These are phyloP conservation scores for Artemisia argyi DNA, from an alignment of 129 eudicot species.

Conservation along the genomic window DNA sequence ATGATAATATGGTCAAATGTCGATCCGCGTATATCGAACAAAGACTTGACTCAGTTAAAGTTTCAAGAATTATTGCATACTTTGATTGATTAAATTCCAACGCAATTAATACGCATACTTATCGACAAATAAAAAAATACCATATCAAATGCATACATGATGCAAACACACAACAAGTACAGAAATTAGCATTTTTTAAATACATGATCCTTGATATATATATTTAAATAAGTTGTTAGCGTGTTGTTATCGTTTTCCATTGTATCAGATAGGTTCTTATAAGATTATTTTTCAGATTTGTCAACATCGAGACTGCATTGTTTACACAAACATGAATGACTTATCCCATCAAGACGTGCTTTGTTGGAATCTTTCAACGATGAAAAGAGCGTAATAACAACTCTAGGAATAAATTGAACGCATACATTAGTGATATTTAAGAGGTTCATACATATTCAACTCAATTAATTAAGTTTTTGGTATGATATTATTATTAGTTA, in stretches of 20 bases:
- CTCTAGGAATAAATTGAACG: constrained; percentile 11
- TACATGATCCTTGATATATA: background rate
- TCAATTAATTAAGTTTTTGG: background rate
- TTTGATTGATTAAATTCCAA: background rate
- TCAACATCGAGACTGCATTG: constrained; percentile 32
- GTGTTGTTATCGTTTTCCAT: constrained; percentile 30
- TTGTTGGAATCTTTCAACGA: constrained; percentile 24
- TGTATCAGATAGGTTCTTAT: constrained; percentile 16
- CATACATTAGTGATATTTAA: background rate
- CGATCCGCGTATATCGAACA: constrained; percentile 15
- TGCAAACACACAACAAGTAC: constrained; percentile 11
- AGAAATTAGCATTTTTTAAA: background rate
- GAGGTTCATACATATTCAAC: background rate
- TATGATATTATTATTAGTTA: background rate
- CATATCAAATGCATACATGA: constrained; percentile 4
- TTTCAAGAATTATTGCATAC: constrained; percentile 21
- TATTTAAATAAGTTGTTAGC: constrained; percentile 19
- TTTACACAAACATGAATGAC: constrained; percentile 14
- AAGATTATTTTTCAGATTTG: constrained; percentile 12
- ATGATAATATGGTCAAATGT: constrained; percentile 14
- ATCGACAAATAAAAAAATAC: background rate
- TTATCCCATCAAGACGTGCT: constrained; percentile 19
- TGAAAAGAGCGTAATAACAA: constrained; percentile 8
- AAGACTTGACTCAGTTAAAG: constrained; percentile 23
- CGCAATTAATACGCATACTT: background rate